Evolutionary conservation across 768 basidiomycete genomes (phyloP), one percentile per base, ranked within the genome.

Genomic region (Fomitopsis serialis): DNA sequence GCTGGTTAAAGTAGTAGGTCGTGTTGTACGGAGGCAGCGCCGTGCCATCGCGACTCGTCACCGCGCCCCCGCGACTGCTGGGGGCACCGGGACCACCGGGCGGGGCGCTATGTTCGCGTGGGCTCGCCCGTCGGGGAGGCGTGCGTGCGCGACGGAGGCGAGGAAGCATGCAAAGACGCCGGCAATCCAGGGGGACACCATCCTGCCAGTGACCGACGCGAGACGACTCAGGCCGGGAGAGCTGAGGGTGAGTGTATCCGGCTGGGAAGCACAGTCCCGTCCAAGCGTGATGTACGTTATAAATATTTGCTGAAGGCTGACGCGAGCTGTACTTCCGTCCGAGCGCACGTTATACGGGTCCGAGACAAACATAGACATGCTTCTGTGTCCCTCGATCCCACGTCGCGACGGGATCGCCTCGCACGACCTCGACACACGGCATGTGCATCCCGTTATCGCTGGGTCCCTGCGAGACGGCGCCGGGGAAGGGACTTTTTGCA

Each of bases 1-100:
- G 62, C 56, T 75, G 73, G 59, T 85, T 77, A 61, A 87, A 87
- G 53, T 63, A 66, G 65, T 81, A 87, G 5, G 73, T 64, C 25
- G 63, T 65, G 59, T 63, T 63, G 53, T 67, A 61, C 47, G 64
- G 60, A 27, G 63, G 70, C 13, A 73, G 59, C 48, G 53, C 35
- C 24, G 63, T 58, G 35, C 66, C 63, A 58, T 63, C 55, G 42
- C 47, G 56, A 54, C 61, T 62, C 15, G 61, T 63, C 15, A 64
- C 56, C 17, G 61, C 57, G 8, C 47, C 52, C 24, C 58, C 19
- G 59, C 56, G 37, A 17, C 15, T 23, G 52, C 43, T 3, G 36
- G n/a, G 9, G 59, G 54, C n/a, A 42, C 24, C 24, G 65, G 65
- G 35, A 61, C 55, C 24, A 54, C 48, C 25, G 63, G 63, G 25